These are phyloP conservation scores for Cenchrus americanus DNA, from an alignment of 176 grass and related monocot species.

Conservation along the genomic window DNA sequence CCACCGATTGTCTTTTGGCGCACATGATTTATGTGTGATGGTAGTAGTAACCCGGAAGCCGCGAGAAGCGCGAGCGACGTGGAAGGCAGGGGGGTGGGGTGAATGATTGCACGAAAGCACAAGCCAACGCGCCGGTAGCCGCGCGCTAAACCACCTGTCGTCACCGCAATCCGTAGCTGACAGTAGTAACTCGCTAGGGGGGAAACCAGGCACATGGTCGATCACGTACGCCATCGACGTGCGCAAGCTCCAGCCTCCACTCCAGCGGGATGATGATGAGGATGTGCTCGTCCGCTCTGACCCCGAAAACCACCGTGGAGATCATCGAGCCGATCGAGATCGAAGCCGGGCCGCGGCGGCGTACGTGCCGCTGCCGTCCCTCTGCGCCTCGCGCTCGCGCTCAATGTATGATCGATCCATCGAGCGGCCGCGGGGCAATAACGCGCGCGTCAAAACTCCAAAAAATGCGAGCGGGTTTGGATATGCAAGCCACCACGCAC, in stretches of 20 bases:
- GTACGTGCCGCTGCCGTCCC: too few relatives aligned
- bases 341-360: too few relatives aligned
- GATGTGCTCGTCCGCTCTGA: neutral
- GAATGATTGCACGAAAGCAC: neutral
- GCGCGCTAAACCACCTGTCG: neutral
- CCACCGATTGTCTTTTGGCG: neutral
- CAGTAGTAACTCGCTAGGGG: neutral
- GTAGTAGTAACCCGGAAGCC: constrained; percentile 15
- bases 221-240: neutral
- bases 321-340: too few relatives aligned
- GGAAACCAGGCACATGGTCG: neutral
- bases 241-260: too few relatives aligned
- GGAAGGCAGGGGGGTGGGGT: neutral
- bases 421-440: too few relatives aligned
- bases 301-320: too few relatives aligned
- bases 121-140: neutral
- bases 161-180: neutral
- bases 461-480: neutral
- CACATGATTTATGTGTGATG: neutral
- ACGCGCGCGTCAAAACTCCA: too few relatives aligned
- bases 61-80: neutral
- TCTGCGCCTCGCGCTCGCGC: too few relatives aligned
- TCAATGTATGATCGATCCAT: neutral
- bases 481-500: constrained; percentile 34
- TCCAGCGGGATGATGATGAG: too few relatives aligned